A percentile compares a stretch with the other conserved stretches of the same genome.
Evolutionary conservation across 805 yeast species (phyloP).

Genomic region (Danielia oregonensis): DNA sequence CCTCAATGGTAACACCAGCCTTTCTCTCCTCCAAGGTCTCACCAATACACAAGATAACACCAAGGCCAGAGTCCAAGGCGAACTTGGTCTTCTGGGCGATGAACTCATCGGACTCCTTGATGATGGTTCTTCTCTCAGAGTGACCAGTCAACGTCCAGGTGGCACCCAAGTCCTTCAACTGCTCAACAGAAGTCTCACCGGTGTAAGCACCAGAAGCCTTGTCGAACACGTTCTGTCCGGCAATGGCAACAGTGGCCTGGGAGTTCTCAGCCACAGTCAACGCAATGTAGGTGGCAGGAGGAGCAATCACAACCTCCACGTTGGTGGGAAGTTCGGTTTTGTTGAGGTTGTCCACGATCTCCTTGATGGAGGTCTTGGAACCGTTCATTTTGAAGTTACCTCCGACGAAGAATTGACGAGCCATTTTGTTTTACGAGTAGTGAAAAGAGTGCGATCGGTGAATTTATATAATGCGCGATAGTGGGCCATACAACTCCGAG

Average conservation of each 20-base stretch:
- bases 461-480: constrained; percentile 6
- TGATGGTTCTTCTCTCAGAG: constrained; percentile 95
- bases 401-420: constrained; percentile 95
- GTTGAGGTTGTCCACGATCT: constrained; percentile 82
- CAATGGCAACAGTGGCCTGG: constrained; percentile 69
- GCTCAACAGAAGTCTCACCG: constrained; percentile 90
- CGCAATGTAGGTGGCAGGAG: constrained; percentile 90
- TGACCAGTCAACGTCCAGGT: constrained; percentile 96
- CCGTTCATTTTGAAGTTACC: constrained; percentile 99
- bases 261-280: constrained; percentile 67
- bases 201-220: constrained; percentile 96
- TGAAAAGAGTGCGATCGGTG: background rate
- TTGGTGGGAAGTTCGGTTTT: constrained; percentile 66
- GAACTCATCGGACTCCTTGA: constrained; percentile 85
- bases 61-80: constrained; percentile 84
- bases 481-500: constrained; percentile 12
- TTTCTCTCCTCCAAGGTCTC: constrained; percentile 96
- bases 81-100: constrained; percentile 92
- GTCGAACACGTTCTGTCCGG: constrained; percentile 88
- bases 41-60: constrained; percentile 95
- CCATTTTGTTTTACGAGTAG: constrained; percentile 36
- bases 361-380: constrained; percentile 75
- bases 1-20: constrained; percentile 79
- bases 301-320: constrained; percentile 92
- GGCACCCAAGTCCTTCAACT: constrained; percentile 87